A percentile compares a stretch with the other conserved stretches of the same genome.
Conservation (phyloP, 139 green algal genomes). For the Monoraphidium neglectum region DNA sequence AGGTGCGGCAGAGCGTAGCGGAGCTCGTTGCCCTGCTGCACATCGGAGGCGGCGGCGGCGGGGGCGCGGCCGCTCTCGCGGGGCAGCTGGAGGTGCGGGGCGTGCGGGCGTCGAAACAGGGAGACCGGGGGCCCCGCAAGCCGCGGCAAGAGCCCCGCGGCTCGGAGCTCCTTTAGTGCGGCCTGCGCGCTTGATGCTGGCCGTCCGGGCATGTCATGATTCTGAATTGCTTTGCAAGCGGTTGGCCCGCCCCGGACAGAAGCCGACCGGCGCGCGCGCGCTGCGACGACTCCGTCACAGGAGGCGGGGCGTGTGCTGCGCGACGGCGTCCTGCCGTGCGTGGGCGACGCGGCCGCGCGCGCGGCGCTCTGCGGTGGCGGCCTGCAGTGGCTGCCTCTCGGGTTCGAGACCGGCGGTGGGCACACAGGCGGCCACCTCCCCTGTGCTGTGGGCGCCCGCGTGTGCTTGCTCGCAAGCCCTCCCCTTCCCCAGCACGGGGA, state of each 20-base stretch:
- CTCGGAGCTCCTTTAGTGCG: too few relatives aligned
- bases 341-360: conserved; percentile 1
- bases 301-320: not conserved
- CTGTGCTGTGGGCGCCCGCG: not conserved
- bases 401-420: conserved; percentile 24
- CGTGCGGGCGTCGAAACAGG: too few relatives aligned
- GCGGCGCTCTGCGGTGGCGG: not conserved
- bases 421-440: not conserved
- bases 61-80: not conserved
- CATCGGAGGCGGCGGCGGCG: not conserved
- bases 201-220: too few relatives aligned
- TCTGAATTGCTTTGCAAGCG: too few relatives aligned
- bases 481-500: not conserved
- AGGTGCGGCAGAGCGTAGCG: not conserved
- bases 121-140: not conserved
- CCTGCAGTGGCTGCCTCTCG: not conserved
- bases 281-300: conserved; percentile 4
- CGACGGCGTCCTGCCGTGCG: conserved; percentile 16
- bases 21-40: not conserved
- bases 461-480: not conserved
- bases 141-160: too few relatives aligned
- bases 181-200: too few relatives aligned
- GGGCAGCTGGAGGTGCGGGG: not conserved
- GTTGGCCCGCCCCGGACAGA: too few relatives aligned
- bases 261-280: too few relatives aligned